Percentiles rank a stretch among this genome's conserved stretches.
phyloP scores from a whole-genome alignment of 1,284 basidiomycete genomes.

The Trichosporon sp. region DNA sequence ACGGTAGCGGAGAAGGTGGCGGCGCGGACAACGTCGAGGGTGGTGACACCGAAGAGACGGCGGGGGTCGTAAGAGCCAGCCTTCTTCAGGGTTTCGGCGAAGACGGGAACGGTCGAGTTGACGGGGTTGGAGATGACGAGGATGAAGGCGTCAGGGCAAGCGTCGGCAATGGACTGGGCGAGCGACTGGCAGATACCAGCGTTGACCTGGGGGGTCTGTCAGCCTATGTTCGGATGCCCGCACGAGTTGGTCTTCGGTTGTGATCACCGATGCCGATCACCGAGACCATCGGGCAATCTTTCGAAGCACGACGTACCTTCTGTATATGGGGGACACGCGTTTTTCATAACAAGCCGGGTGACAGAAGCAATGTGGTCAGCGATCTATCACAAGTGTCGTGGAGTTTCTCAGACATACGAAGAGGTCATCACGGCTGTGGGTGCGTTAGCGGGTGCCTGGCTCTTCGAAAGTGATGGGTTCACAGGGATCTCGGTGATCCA shows the following conservation, averaged over 20 bases:
- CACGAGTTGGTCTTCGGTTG: background rate
- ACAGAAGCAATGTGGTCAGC: conserved; percentile 13
- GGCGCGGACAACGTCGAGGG: conserved; percentile 94
- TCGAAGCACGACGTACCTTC: conserved; percentile 36
- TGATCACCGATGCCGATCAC: background rate
- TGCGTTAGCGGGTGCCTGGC: conserved; percentile 21
- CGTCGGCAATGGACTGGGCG: conserved; percentile 81
- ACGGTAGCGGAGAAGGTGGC: conserved; percentile 85
- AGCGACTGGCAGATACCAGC: conserved; percentile 83
- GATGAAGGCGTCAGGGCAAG: conserved; percentile 85
- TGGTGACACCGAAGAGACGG: conserved; percentile 78
- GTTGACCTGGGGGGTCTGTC: conserved; percentile 47
- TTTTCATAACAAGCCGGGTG: conserved; percentile 14
- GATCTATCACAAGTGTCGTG: background rate
- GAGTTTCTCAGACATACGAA: conserved; percentile 69
- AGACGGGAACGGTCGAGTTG: conserved; percentile 91
- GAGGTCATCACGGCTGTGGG: conserved; percentile 80
- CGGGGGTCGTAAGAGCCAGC: conserved; percentile 88
- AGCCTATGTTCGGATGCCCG: background rate
- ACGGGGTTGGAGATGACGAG: conserved; percentile 92
- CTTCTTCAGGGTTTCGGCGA: conserved; percentile 89
- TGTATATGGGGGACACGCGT: conserved; percentile 23
- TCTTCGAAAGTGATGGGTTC: background rate
- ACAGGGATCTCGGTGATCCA: background rate
- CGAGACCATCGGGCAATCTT: background rate